Evolutionary conservation across 257 asterid species (phyloP), one percentile per base, ranked within the genome.

Genomic region (Paraleonurus japonicus): DNA sequence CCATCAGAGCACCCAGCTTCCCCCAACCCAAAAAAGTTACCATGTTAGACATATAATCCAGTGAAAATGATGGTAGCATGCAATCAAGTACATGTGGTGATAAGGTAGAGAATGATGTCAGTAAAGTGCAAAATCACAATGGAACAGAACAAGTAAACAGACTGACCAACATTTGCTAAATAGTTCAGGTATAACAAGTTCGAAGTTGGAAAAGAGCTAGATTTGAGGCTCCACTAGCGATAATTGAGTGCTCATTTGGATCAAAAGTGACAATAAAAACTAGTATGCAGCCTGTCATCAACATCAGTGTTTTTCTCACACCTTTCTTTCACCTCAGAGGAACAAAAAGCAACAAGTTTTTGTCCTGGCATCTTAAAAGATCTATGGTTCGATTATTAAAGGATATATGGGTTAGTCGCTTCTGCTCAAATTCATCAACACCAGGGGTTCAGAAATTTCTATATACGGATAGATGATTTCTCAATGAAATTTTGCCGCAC

Each of bases 1-100:
- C 98, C 98, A 78, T 92, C 96, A 41, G 90, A 86, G 79, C 96
- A 92, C 73, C 98, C 96, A 85, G 98, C 98, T 92, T 85, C 30
- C 71, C 63, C 77, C 27, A 8, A 16, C 54, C 9, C 65, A 68
- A 61, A 13, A 59, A 35, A 7, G n/a, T n/a, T 16, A 61, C 12
- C 9, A 48, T 10, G 50, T 60, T 27, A 73, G 67, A 58, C 61
- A 35, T 12, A 59, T 55, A 68, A 33, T 57, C 50, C 33, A 48
- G 16, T 26, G 20, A 63, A 13, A 67, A 57, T 9, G 54, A 26
- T 35, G 22, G 69, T 32, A 24, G 60, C 69, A 58, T 60, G 74
- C 50, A 75, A 75, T 27, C 27, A 66, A 33, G 16, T 12, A 73
- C 63, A 57, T 37, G 55, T 54, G 15, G 20, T 41, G 17, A 62